Base-by-base conservation (phyloP, 2,329 filamentous ascomycete species). In the Cladobotryum mycophilum region DNA sequence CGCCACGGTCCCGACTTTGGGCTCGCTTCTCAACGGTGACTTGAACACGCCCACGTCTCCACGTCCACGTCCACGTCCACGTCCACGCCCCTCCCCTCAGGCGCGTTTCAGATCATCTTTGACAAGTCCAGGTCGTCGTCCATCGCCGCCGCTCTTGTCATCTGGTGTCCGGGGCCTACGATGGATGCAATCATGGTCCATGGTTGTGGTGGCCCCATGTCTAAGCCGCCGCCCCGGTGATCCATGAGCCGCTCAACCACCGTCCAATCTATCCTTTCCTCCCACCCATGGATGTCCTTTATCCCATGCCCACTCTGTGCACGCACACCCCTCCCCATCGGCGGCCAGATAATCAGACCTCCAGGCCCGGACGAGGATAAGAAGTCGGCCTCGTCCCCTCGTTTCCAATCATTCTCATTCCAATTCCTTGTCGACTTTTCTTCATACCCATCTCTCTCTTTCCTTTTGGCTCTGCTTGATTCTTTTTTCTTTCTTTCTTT, bases 311-410 rank as follows among this genome's bases (percentile, higher is more conserved):
- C 44, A 43, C 37, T 15, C 47, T 22, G n/a, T n/a, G n/a, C n/a
- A n/a, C n/a, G n/a, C 38, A 40, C 42, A 22, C 40, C n/a, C n/a
- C 15, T 22, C 2, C 41, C n/a, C 20, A 44, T 22, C 17, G 20
- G 33, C 42, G 14, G 20, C n/a, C 42, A 43, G 41, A 20, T 43
- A 22, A 14, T 52, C 50, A 38, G 46, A 20, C 50, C 50, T 37
- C 37, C 36, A 43, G 46, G 36, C 20, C 20, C 11, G 15, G 44
- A 38, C 51, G 54, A 61, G 56, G 42, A 64, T 62, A 64, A 64
- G 62, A 63, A 64, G 56, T 57, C 47, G 53, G 38, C 46, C 42
- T 62, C 55, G 59, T 60, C 63, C 58, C 55, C 49, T 59, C 51
- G 42, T 58, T 57, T 59, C 58, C 55, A 56, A 56, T 58, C 58